phyloP scores from a whole-genome alignment of 2,329 filamentous ascomycete species.

The Penicillium sp. region DNA sequence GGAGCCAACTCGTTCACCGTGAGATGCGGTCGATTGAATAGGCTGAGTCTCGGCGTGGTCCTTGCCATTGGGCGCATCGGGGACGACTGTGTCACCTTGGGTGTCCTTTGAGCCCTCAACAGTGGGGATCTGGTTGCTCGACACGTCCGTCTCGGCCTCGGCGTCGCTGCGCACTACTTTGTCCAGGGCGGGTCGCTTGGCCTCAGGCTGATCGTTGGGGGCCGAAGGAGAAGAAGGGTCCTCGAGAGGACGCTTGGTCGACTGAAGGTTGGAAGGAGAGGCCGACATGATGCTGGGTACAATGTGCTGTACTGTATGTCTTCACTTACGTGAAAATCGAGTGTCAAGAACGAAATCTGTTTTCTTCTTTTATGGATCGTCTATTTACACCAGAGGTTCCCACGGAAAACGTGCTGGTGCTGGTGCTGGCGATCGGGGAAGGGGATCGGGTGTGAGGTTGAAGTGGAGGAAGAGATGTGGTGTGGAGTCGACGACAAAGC shows the following conservation, averaged over 20 bases:
- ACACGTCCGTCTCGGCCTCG: conserved; percentile 34
- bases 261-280: conserved; percentile 53
- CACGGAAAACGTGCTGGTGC: conserved; percentile 82
- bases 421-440: conserved; percentile 55
- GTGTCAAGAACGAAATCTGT: conserved; percentile 45
- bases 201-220: conserved; percentile 89
- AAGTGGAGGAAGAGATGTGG: conserved; percentile 34
- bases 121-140: conserved; percentile 20
- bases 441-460: conserved; percentile 38
- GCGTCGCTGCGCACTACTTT: conserved; percentile 73
- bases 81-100: conserved; percentile 69
- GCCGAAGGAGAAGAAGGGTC: conserved; percentile 94
- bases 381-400: conserved; percentile 86
- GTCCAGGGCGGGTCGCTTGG: conserved; percentile 93
- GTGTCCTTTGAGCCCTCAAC: conserved; percentile 26
- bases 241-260: conserved; percentile 86
- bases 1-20: conserved; percentile 51
- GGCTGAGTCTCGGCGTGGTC: conserved; percentile 56
- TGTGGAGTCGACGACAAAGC: conserved; percentile 32
- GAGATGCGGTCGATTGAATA: conserved; percentile 57
- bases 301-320: conserved; percentile 26
- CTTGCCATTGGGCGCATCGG: conserved; percentile 62
- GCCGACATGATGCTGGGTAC: conserved; percentile 66
- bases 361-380: conserved; percentile 51
- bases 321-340: conserved; percentile 49